Base-by-base conservation (phyloP, 2,329 filamentous ascomycete species). In the Aspergillus tanneri region DNA sequence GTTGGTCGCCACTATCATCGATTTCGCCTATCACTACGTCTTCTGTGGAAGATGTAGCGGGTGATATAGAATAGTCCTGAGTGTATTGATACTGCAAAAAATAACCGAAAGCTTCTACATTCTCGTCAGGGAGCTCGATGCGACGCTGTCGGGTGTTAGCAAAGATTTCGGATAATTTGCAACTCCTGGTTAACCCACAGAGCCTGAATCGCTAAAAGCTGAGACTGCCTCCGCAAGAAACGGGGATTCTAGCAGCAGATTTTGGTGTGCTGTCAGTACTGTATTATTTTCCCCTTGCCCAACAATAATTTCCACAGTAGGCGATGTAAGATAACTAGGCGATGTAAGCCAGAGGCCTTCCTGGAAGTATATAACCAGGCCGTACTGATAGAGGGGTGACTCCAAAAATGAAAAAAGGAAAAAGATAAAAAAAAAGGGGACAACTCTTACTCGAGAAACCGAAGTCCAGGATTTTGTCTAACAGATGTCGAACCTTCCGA, bases 41-140 rank as follows among this genome's bases (percentile, higher is more conserved):
- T 46, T 77, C 67, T 35, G 83, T 84, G 44, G 85, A 65, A 60
- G 84, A 82, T 58, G 79, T 79, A 16, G 78, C 69, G 27, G 68
- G 66, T 45, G 74, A 72, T 9, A 90, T 88, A 72, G 92, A 95
- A 77, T 96, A 93, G 72, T 95, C 88, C 66, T 81, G 81, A 1
- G 87, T 91, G 72, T 95, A 95, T 43, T 92, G 82, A 67, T 83
- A 95, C 68, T 93, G 87, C 59, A 93, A 80, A 59, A 91, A 88
- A 67, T 84, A 89, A 52, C 86, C 85, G 46, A 89, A 84, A 18
- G 88, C 85, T 55, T 89, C 85, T 37, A 88, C 70, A 59, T 89
- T 80, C 58, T 89, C 86, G 55, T 79, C 72, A 2, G 77, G 64
- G 19, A 95, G 84, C 49, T 85, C 74, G 52, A 96, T 84, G 49